Conservation (phyloP, 805 yeast species). For the Sugiyamaella chiloensis region DNA sequence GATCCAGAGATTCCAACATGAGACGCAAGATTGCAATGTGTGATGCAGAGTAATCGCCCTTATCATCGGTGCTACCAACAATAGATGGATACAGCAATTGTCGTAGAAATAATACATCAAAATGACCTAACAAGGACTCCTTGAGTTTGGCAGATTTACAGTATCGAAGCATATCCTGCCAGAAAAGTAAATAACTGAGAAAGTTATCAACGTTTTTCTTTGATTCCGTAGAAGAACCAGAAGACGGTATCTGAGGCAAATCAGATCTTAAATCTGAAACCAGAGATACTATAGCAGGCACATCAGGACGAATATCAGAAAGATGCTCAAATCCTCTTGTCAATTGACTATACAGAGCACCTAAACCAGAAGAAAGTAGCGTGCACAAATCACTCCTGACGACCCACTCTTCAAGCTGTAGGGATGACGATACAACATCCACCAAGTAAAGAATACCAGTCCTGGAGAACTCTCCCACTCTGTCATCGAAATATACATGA, state of each 20-base stretch:
- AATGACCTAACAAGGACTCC: conserved; percentile 23
- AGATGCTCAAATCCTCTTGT: conserved; percentile 9
- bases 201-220: conserved; percentile 21
- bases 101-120: conserved; percentile 27
- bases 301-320: background rate
- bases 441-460: conserved; percentile 28
- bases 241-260: background rate
- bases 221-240: background rate
- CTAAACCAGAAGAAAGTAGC: conserved; percentile 32
- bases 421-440: conserved; percentile 22
- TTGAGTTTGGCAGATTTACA: conserved; percentile 21
- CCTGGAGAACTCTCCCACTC: conserved; percentile 28
- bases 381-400: conserved; percentile 28
- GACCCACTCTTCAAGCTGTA: conserved; percentile 27
- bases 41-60: conserved; percentile 23
- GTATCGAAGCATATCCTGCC: conserved; percentile 29
- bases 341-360: conserved; percentile 26
- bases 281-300: background rate
- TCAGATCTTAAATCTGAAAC: conserved; percentile 7
- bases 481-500: conserved; percentile 28
- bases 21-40: conserved; percentile 25
- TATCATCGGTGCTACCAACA: conserved; percentile 22
- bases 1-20: conserved; percentile 26
- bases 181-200: conserved; percentile 27
- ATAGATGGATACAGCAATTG: conserved; percentile 31